Conservation (phyloP, 208 protist species). For the Trypanosoma mega region DNA sequence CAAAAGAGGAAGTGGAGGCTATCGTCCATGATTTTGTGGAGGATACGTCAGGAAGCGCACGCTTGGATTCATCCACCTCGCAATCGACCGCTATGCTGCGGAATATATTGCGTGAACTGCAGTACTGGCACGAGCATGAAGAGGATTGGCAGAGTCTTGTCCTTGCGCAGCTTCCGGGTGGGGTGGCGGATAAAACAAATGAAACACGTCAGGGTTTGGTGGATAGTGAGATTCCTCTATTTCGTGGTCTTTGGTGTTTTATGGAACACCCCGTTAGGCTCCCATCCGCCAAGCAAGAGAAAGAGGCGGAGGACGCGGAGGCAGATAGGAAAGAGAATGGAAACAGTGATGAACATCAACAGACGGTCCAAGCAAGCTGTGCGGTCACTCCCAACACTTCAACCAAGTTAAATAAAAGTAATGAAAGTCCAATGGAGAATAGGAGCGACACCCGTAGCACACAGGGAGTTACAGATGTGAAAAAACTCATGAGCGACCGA, state of each 20-base stretch:
- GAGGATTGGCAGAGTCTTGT: constrained; percentile 54
- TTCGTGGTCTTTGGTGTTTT: constrained; percentile 68
- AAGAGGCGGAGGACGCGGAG: neutral
- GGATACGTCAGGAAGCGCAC: neutral
- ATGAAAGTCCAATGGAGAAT: too few species aligned
- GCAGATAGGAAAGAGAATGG: neutral
- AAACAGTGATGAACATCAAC: neutral
- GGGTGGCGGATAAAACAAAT: neutral
- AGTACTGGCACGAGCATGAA: constrained; percentile 47
- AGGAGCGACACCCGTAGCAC: too few species aligned
- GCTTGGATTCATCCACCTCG: neutral
- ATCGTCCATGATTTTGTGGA: constrained; percentile 21
- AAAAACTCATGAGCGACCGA: too few species aligned
- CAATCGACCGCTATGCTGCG: constrained; percentile 15
- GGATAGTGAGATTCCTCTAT: constrained; percentile 46
- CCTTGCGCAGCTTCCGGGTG: constrained; percentile 17
- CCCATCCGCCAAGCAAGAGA: neutral
- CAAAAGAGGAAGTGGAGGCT: constrained; percentile 11
- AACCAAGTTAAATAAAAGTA: too few species aligned
- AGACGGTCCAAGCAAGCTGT: neutral
- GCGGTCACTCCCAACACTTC: neutral
- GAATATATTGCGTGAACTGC: constrained; percentile 48
- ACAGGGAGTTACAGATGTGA: too few species aligned
- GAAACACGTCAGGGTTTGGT: constrained; percentile 1
- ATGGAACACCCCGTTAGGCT: constrained; percentile 22